A percentile compares a stretch with the other conserved stretches of the same genome.
phyloP scores from a whole-genome alignment of 208 protist species.

The Trypanosoma cruzi region DNA sequence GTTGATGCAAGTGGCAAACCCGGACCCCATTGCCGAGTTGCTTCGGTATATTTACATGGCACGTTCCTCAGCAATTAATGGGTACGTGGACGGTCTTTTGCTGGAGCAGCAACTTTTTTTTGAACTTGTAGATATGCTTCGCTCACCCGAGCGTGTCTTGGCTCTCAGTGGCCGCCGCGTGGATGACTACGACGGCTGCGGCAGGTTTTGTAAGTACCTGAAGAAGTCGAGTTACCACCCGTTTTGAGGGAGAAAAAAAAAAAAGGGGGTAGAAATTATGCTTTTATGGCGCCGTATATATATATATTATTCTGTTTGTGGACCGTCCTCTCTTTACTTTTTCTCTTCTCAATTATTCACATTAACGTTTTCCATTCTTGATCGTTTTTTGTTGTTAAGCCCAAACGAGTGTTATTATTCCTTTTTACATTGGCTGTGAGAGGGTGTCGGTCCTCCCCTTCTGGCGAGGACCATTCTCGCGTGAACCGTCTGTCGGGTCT shows the following conservation, averaged over 20 bases:
- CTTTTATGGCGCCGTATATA: background rate
- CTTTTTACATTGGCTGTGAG: background rate
- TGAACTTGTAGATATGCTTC: slow-evolving; percentile 71
- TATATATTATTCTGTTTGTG: background rate
- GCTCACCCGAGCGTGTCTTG: slow-evolving; percentile 47
- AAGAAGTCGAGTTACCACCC: slow-evolving; percentile 32
- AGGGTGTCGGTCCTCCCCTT: background rate
- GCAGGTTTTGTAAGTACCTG: slow-evolving; percentile 31
- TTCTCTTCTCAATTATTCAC: background rate
- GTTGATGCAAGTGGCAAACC: slow-evolving; percentile 56
- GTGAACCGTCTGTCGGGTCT: background rate
- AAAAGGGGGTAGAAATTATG: slow-evolving; percentile 8
- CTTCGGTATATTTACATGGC: slow-evolving; percentile 59
- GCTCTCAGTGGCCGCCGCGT: slow-evolving; percentile 48
- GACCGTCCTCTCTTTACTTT: background rate
- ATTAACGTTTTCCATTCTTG: background rate
- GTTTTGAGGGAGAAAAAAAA: slow-evolving; percentile 25
- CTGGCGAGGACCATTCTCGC: background rate
- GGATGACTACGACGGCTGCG: slow-evolving; percentile 42
- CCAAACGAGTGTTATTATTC: too few species aligned
- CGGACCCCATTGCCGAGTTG: slow-evolving; percentile 51
- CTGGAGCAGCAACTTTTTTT: slow-evolving; percentile 78
- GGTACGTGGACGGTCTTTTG: slow-evolving; percentile 39
- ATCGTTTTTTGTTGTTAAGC: background rate
- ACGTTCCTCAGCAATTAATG: slow-evolving; percentile 48